Percentiles rank a stretch among this genome's conserved stretches.
phyloP scores from a whole-genome alignment of 768 basidiomycete genomes.

The Termitomyces sp. region DNA sequence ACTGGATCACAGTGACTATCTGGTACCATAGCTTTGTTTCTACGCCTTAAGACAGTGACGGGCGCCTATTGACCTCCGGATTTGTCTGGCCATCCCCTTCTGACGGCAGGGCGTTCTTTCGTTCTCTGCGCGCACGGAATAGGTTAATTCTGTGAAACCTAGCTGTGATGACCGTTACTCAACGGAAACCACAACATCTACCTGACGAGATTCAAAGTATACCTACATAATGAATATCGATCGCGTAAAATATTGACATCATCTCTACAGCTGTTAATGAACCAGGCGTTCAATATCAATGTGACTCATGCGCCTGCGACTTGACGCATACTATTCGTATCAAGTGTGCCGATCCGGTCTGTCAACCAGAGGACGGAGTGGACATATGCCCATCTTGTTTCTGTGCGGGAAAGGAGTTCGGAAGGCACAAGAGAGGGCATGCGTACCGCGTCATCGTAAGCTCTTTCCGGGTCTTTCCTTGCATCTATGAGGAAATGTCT shows the following conservation, averaged over 20 bases:
- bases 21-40: not conserved
- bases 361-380: conserved; percentile 64
- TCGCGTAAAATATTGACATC: not conserved
- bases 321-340: conserved; percentile 96
- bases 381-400: conserved; percentile 94
- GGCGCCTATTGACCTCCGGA: conserved; percentile 4
- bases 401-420: conserved; percentile 86
- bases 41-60: not conserved
- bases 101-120: not conserved
- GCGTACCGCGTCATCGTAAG: conserved; percentile 87
- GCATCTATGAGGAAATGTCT: not conserved
- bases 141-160: not conserved
- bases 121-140: not conserved
- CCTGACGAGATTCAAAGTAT: conserved; percentile 63
- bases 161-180: conserved; percentile 53
- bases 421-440: conserved; percentile 79
- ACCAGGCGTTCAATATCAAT: conserved; percentile 77
- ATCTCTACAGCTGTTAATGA: conserved; percentile 59
- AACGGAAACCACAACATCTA: conserved; percentile 57
- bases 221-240: conserved; percentile 13
- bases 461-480: conserved; percentile 1
- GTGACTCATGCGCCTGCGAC: conserved; percentile 81
- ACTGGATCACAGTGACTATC: not conserved
- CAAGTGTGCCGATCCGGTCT: conserved; percentile 84
- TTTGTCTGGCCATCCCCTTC: conserved; percentile 1